These are phyloP conservation scores for Microbotryum intermedium DNA, from an alignment of 1,284 basidiomycete species.

Conservation along the genomic window DNA sequence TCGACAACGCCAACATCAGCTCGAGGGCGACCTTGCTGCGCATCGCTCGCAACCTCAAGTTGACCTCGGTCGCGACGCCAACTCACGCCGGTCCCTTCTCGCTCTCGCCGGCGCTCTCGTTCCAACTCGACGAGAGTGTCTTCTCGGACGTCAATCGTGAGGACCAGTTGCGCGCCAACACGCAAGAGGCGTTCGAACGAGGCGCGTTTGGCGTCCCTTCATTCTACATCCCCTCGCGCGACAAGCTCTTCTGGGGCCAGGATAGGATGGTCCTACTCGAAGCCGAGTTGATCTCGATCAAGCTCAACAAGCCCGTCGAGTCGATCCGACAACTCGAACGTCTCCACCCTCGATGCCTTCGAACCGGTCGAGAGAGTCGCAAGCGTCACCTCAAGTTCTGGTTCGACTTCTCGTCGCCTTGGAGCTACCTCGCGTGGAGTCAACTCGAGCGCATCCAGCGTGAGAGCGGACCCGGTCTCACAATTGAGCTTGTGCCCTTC, in stretches of 20 bases:
- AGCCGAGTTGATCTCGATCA: conserved; percentile 3
- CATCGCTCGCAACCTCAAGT: conserved; percentile 2
- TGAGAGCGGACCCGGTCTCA: conserved; percentile 2
- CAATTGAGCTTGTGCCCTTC: conserved; percentile 6
- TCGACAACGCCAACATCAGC: conserved; percentile 4
- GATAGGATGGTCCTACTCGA: conserved; percentile 7
- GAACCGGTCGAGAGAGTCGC: not conserved
- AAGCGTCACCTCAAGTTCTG: conserved; percentile 5
- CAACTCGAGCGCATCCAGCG: conserved; percentile 5
- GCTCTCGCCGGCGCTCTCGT: not conserved
- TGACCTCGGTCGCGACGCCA: not conserved
- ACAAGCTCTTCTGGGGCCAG: conserved; percentile 9
- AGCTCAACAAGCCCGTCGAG: not conserved
- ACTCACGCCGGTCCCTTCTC: conserved; percentile 5
- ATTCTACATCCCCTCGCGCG: not conserved
- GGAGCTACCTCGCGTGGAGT: conserved; percentile 6
- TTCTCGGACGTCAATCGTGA: not conserved
- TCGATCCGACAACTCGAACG: conserved; percentile 1
- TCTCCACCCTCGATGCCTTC: conserved; percentile 6
- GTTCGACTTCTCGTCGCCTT: conserved; percentile 9
- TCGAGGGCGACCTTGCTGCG: not conserved
- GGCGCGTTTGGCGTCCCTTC: conserved; percentile 12
- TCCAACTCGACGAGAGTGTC: conserved; percentile 5
- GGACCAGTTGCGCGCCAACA: conserved; percentile 2
- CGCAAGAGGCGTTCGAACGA: conserved; percentile 2